A percentile compares a stretch with the other conserved stretches of the same genome.
Evolutionary conservation across 2,329 filamentous ascomycete species (phyloP).

Genomic region (Anthostomella pinea): DNA sequence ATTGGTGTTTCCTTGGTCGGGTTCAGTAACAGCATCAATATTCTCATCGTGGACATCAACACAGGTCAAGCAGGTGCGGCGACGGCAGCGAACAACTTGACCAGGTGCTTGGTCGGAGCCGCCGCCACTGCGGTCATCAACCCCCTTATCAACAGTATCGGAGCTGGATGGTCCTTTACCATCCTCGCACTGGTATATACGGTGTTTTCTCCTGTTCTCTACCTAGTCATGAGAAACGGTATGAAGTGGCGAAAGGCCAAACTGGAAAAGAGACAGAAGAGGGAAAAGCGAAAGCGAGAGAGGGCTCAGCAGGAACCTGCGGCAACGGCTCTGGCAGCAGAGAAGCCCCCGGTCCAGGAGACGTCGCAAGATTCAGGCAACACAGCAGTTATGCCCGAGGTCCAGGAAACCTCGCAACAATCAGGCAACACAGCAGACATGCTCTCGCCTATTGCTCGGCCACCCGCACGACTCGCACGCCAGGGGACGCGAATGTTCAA

Average conservation of each 20-base stretch:
- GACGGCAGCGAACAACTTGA: slow-evolving; percentile 44
- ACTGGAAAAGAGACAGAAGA: slow-evolving; percentile 7
- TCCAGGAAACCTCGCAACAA: too few species aligned
- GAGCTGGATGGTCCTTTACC: slow-evolving; percentile 41
- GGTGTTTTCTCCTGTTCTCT: slow-evolving; percentile 30
- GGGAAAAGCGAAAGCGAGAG: slow-evolving; percentile 3
- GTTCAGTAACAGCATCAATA: slow-evolving; percentile 41
- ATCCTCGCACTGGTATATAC: slow-evolving; percentile 33
- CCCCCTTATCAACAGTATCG: slow-evolving; percentile 40
- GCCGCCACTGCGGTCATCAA: slow-evolving; percentile 41
- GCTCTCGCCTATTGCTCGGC: too few species aligned
- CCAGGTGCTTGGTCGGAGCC: slow-evolving; percentile 42
- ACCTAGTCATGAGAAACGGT: slow-evolving; percentile 30
- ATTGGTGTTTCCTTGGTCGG: slow-evolving; percentile 36
- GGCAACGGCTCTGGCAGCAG: too few species aligned
- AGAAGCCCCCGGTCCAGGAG: too few species aligned
- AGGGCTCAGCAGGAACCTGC: too few species aligned
- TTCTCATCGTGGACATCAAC: slow-evolving; percentile 45
- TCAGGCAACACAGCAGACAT: too few species aligned
- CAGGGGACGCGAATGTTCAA: too few species aligned
- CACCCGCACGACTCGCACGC: too few species aligned
- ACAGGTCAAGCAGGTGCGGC: slow-evolving; percentile 39
- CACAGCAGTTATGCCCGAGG: too few species aligned
- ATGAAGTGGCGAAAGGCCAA: slow-evolving; percentile 27
- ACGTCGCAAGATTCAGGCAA: too few species aligned